phyloP scores from a whole-genome alignment of 805 yeast genomes.

The Candida saitoana region DNA sequence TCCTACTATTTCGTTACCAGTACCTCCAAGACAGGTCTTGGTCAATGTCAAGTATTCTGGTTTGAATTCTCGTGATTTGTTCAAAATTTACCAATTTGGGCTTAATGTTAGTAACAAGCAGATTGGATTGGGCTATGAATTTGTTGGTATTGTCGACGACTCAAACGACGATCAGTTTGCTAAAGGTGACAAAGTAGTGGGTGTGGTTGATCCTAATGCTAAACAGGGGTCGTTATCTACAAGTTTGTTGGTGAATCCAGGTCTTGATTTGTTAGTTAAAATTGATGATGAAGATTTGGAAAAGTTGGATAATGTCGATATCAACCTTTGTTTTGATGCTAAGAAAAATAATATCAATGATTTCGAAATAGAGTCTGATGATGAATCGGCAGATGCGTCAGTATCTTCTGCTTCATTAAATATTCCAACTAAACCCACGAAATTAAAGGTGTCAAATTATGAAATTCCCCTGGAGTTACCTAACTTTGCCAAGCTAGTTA shows the following conservation, averaged over 20 bases:
- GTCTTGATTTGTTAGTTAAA: slow-evolving; percentile 37
- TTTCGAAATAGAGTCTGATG: slow-evolving; percentile 14
- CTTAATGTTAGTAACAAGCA: slow-evolving; percentile 51
- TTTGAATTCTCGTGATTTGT: slow-evolving; percentile 62
- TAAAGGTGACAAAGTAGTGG: slow-evolving; percentile 65
- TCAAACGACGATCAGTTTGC: slow-evolving; percentile 49
- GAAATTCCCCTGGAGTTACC: slow-evolving; percentile 15
- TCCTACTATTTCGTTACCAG: slow-evolving; percentile 46
- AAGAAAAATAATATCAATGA: slow-evolving; percentile 7
- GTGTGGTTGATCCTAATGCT: slow-evolving; percentile 48
- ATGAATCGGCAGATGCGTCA: slow-evolving; percentile 4
- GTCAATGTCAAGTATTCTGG: slow-evolving; percentile 59
- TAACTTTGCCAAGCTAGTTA: slow-evolving; percentile 28
- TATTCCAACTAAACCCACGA: not conserved
- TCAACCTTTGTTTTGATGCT: slow-evolving; percentile 16
- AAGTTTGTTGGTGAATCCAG: slow-evolving; percentile 51
- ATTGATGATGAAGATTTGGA: slow-evolving; percentile 22
- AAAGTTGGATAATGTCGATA: slow-evolving; percentile 19
- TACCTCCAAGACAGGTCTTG: slow-evolving; percentile 45
- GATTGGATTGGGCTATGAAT: slow-evolving; percentile 68
- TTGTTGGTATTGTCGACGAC: slow-evolving; percentile 53
- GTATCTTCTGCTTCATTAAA: slow-evolving; percentile 1
- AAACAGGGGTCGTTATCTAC: slow-evolving; percentile 58
- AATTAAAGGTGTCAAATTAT: slow-evolving; percentile 9
- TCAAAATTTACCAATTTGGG: slow-evolving; percentile 53